Percentiles rank a stretch among this genome's conserved stretches.
phyloP scores from a whole-genome alignment of 2,329 filamentous ascomycete species.

The Calonectria honghensis region DNA sequence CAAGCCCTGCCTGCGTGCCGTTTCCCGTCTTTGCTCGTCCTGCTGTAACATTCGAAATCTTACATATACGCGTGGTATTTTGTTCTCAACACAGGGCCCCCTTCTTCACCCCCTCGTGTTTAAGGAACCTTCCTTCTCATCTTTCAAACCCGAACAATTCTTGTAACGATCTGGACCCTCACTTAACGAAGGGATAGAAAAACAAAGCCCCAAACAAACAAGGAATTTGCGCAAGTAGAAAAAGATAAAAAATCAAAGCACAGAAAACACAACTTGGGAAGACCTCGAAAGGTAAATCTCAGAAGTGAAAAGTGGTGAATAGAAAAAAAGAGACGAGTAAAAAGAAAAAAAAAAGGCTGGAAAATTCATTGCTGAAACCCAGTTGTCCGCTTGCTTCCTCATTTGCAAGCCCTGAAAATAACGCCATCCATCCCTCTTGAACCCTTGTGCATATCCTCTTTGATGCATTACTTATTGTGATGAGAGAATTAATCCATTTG shows the following conservation, averaged over 20 bases:
- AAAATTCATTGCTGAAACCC: constrained; percentile 40
- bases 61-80: constrained; percentile 55
- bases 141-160: constrained; percentile 35
- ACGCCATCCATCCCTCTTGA: constrained; percentile 51
- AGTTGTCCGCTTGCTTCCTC: constrained; percentile 47
- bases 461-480: constrained; percentile 51
- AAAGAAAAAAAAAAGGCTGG: constrained; percentile 44
- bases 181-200: constrained; percentile 24
- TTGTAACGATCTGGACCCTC: constrained; percentile 31
- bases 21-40: constrained; percentile 36
- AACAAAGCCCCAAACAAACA: constrained; percentile 47
- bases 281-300: constrained; percentile 13
- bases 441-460: constrained; percentile 52
- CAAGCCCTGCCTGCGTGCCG: constrained; percentile 42
- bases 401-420: constrained; percentile 49
- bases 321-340: constrained; percentile 41
- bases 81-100: constrained; percentile 56
- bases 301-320: constrained; percentile 40
- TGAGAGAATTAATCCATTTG: constrained; percentile 42
- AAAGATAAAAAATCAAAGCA: constrained; percentile 45
- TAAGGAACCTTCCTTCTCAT: constrained; percentile 33
- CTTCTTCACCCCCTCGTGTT: constrained; percentile 41
- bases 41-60: constrained; percentile 52
- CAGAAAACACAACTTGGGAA: constrained; percentile 44
- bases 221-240: constrained; percentile 42